Evolutionary conservation across 176 grass and related monocot species (phyloP), one percentile per base, ranked within the genome.

Genomic region (Dactylis glomerata): DNA sequence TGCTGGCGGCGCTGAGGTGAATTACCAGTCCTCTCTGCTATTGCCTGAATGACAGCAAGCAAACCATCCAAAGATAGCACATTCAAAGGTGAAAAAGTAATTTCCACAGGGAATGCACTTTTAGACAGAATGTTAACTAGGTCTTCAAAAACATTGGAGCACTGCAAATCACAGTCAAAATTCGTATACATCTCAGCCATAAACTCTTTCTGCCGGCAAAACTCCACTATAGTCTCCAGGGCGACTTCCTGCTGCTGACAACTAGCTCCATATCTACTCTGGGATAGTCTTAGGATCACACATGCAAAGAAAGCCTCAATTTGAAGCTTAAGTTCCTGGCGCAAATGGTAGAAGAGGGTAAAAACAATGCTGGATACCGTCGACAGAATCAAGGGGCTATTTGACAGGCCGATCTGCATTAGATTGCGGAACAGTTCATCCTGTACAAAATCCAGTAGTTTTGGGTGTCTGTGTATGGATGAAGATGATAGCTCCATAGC

Each of bases 201-300:
- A 76, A 99, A 99, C 71, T 88, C 89, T 85, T 96, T 96, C 73
- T 99, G 96, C 82, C 88, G 83, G 49, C 96, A 99, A 76, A 97
- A 97, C 76, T 94, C 96, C 47, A 96, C 88, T 32, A 99, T 64
- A 85, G 91, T 84, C 86, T 99, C 96, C 86, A 96, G 65, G 11
- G 93, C 93, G 19, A 99, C 89, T 87, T 99, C 96, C 80, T 99
- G 91, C 76, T 96, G 93, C 82, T 96, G 93, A 77, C 91, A 99
- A 78, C 89, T 95, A 85, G 93, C 88, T 42, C 95, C 95, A 82
- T 90, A 92, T 74, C 90, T 81, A 77, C 88, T 91, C 82, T 94
- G 90, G 1, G 92, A 90, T 82, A 93, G 87, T 85, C 88, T 94
- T 66, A 97, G 86, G 68, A 97, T 89, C 64, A 94, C 88, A 79